Conservation (phyloP, 2,329 filamentous ascomycete genomes). For the Penicillium sp. region DNA sequence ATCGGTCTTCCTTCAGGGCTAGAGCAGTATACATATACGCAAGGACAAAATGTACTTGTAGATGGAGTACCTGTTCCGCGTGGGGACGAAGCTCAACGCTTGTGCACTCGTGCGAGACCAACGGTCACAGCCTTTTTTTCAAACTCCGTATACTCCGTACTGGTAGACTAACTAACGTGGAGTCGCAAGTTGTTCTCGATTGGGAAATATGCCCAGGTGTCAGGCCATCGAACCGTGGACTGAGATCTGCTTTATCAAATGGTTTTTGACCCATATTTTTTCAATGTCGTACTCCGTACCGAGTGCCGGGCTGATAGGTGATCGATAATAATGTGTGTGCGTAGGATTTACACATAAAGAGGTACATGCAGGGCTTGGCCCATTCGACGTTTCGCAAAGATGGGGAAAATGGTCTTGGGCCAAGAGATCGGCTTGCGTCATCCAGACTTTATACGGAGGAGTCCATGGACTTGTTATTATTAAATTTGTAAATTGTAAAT, state of each 20-base stretch:
- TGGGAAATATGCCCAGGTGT: background rate
- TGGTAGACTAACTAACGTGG: background rate
- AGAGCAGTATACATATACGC: no score
- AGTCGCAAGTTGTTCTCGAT: background rate
- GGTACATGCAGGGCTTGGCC: slow-evolving; percentile 6
- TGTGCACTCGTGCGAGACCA: background rate
- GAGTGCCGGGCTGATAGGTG: no score
- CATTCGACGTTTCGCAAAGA: slow-evolving; percentile 9
- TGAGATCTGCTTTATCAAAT: background rate
- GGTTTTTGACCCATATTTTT: background rate
- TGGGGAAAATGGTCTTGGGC: slow-evolving; percentile 1
- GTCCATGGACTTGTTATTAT: no score
- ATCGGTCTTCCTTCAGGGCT: background rate
- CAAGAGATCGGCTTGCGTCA: slow-evolving; percentile 28
- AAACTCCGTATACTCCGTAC: no score
- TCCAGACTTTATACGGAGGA: background rate
- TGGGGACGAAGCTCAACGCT: background rate
- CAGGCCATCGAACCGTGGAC: background rate
- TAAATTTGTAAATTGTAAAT: no score
- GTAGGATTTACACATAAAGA: background rate
- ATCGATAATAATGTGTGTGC: no score
- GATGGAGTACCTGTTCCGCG: background rate
- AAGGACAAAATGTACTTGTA: no score
- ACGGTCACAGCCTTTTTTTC: background rate
- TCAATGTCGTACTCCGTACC: background rate